Base-by-base conservation (phyloP, 805 yeast genomes). In the Pichia californica region DNA sequence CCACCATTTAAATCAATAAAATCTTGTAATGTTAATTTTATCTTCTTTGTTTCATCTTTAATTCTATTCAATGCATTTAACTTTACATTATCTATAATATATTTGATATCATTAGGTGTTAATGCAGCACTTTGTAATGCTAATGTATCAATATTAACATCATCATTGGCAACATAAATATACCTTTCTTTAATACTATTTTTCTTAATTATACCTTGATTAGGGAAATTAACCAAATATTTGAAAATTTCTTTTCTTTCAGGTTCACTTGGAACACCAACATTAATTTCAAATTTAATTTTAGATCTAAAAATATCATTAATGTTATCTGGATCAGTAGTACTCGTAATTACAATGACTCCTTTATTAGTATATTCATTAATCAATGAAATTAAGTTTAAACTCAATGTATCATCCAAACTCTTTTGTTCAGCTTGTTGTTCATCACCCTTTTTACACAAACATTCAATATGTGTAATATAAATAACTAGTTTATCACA, bases 101-200 rank as follows among this genome's bases (percentile, higher is more conserved):
- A 77, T 3, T 66, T 65, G 37, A 91, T 67, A 59, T 93, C 97
- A 18, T 83, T 69, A 1, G 97, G 95, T 0, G 93, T 84, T 43
- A 91, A 69, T 18, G 98, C 98, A 2, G 98, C 98, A 46, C 95
- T 84, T 54, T 88, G 95, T 39, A 84, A 64, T 0, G 97, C 83
- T 26, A 93, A 65, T 0, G 76, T 63, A 1, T 70, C 63, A 6
- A 74, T 53, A 2, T 79, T 72, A 4, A 88, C 76, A 52, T 83
- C 81, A 13, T 66, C 63, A 15, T 75, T 60, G 7, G 66, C 50
- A 1, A 49, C 45, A 47, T 56, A 70, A 13, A 26, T 31, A 27
- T 43, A 47, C n/a, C 44, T 38, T 18, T 50, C 53, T 9, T 41
- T 44, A 1, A 5, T 15, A 18, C 16, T 25, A 28, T 19, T 23